Evolutionary conservation across 2,329 filamentous ascomycete species (phyloP), one percentile per base, ranked within the genome.

Genomic region (Alternaria sp.): DNA sequence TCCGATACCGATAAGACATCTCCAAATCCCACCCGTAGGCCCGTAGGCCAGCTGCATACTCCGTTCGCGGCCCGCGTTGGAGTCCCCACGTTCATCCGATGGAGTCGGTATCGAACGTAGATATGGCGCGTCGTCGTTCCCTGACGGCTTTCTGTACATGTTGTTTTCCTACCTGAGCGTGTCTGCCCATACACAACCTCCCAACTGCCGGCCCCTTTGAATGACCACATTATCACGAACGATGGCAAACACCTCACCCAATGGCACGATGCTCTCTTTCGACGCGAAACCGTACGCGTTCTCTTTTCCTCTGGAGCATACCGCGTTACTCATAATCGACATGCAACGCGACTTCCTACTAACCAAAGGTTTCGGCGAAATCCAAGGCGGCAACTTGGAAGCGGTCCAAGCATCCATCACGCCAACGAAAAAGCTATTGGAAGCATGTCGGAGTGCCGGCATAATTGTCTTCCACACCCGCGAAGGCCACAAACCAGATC

Each of bases 321-420:
- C 84, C 1, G 84, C 84, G 9, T 72, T 86, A 21, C 72, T 86
- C 53, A 79, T 86, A 56, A 85, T 86, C 63, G 84, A 86, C 67
- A 85, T 86, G 83, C 84, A 86, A 64, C 74, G 84, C 43, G 84
- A 86, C 64, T 85, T 86, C 64, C 71, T 87, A 6, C 81, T 84
- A n/a, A 76, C 78, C 3, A 79, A 80, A 54, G 84, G 85, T 23
- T 87, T 86, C 66, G 85, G 85, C 8, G 80, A 82, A 51, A 86
- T 87, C 43, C 84, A 87, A 74, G 82, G 82, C 56, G 82, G 82
- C 12, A 79, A 82, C 51, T 70, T 82, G 4, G 71, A 76, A 53
- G 75, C 75, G 11, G 78, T 82, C 3, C 75, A 81, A 63, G 78
- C 78, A 3, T 80, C 79, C 1, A 77, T 82, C 75, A 75, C 66